A percentile compares a stretch with the other conserved stretches of the same genome.
These are phyloP conservation scores for Cytospora leucostoma DNA, from an alignment of 2,329 filamentous ascomycete species.

Conservation along the genomic window DNA sequence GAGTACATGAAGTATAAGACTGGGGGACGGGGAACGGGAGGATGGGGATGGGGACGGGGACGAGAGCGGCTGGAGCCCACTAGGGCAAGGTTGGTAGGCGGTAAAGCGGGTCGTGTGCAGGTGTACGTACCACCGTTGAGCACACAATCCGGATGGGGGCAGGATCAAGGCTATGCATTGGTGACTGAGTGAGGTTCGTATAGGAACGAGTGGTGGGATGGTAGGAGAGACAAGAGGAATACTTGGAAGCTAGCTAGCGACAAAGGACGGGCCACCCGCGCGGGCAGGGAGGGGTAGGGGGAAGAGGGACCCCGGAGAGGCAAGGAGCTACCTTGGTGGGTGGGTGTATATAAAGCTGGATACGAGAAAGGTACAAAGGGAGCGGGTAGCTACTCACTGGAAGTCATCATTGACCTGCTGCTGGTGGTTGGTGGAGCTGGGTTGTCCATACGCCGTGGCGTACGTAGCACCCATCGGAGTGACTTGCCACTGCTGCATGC, in stretches of 20 bases:
- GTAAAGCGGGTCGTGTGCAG: constrained; percentile 16
- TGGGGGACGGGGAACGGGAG: constrained; percentile 6
- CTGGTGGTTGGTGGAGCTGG: constrained; percentile 53
- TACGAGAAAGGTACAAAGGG: constrained; percentile 35
- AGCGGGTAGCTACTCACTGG: constrained; percentile 55
- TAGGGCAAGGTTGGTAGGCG: constrained; percentile 26
- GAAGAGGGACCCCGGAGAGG: constrained; percentile 5
- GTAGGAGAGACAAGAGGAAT: background rate
- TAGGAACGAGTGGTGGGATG: background rate
- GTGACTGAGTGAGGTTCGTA: background rate
- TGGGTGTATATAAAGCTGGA: constrained; percentile 20
- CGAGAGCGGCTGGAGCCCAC: constrained; percentile 15
- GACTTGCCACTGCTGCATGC: constrained; percentile 64
- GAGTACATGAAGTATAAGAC: constrained; percentile 29
- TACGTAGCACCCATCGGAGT: constrained; percentile 48
- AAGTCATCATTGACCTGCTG: constrained; percentile 46
- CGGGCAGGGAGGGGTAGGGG: background rate
- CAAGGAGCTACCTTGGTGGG: background rate
- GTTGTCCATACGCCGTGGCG: constrained; percentile 40
- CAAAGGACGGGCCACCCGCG: background rate
- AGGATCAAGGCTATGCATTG: background rate
- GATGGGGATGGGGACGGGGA: constrained; percentile 14
- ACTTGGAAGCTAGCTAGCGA: background rate
- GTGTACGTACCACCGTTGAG: background rate
- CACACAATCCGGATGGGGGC: background rate